These are phyloP conservation scores for Leccinum aurantiacum DNA, from an alignment of 768 basidiomycete genomes.

Conservation along the genomic window DNA sequence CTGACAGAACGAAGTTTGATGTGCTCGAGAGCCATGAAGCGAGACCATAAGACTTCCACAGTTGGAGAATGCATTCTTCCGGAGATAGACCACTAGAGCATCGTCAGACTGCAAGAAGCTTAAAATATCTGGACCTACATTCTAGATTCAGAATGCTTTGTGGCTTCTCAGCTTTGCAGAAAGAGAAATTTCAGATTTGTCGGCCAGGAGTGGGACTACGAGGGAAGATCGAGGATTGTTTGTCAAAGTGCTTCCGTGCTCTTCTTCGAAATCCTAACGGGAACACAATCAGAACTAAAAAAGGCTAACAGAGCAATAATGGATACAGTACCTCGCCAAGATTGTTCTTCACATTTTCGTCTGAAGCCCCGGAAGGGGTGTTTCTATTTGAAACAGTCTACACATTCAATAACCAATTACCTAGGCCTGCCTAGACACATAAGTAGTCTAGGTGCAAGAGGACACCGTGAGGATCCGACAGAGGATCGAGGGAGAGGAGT, in stretches of 20 bases:
- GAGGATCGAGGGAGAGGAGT: conserved; percentile 80
- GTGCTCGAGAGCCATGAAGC: conserved; percentile 71
- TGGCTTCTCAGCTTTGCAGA: conserved; percentile 57
- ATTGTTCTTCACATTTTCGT: conserved; percentile 38
- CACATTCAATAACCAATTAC: conserved; percentile 76
- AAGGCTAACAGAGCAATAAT: background rate
- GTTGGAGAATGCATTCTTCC: conserved; percentile 53
- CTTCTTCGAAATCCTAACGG: conserved; percentile 45
- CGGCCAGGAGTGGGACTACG: conserved; percentile 77
- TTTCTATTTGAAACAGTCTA: conserved; percentile 33
- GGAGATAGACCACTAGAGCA: conserved; percentile 37
- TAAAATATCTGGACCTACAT: conserved; percentile 42
- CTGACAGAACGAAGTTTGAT: conserved; percentile 39
- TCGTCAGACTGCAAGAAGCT: conserved; percentile 8
- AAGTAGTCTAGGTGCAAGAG: conserved; percentile 83
- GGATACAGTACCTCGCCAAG: conserved; percentile 37
- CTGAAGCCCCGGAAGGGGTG: conserved; percentile 6
- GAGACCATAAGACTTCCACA: conserved; percentile 78
- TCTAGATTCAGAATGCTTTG: conserved; percentile 61
- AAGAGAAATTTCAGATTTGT: conserved; percentile 75
- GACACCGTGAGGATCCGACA: conserved; percentile 86
- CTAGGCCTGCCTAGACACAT: conserved; percentile 77
- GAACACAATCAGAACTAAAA: conserved; percentile 4
- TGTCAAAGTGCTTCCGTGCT: conserved; percentile 70
- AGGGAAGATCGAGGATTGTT: conserved; percentile 78